Evolutionary conservation across 495 filamentous ascomycete species (phyloP).

Genomic region (Platismatia glauca): DNA sequence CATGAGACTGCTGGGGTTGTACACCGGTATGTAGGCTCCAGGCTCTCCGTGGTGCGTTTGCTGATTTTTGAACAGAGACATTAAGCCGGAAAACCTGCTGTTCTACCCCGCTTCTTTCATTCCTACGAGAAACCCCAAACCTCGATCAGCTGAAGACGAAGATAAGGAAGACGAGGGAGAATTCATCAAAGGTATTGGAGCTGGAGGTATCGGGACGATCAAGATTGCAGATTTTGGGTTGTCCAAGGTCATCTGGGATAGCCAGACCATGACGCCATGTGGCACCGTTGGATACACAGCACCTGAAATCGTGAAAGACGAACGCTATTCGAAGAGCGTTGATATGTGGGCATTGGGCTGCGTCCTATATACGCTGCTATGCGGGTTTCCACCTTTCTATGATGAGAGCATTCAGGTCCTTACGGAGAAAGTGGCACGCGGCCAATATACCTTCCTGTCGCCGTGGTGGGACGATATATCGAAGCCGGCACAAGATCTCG

Average conservation of each 20-base stretch:
- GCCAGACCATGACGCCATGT: conserved; percentile 97
- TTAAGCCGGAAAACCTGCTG: conserved; percentile 95
- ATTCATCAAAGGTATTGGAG: conserved; percentile 70
- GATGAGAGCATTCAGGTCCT: conserved; percentile 96
- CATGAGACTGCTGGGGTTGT: conserved; percentile 94
- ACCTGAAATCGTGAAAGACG: conserved; percentile 98
- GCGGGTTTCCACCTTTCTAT: conserved; percentile 97
- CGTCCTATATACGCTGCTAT: conserved; percentile 92
- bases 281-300: conserved; percentile 97
- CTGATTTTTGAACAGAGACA: conserved; percentile 59
- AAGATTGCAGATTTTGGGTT: conserved; percentile 98
- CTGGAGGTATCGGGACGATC: conserved; percentile 89
- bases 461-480: conserved; percentile 99
- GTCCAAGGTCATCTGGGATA: conserved; percentile 97
- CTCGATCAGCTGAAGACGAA: conserved; percentile 75
- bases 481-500: conserved; percentile 86
- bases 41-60: not conserved
- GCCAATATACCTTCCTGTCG: conserved; percentile 95
- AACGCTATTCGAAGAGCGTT: conserved; percentile 95
- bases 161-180: conserved; percentile 97
- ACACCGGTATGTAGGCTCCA: conserved; percentile 65
- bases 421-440: conserved; percentile 93
- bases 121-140: conserved; percentile 70
- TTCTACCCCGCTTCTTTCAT: conserved; percentile 80
- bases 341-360: conserved; percentile 99